A percentile compares a stretch with the other conserved stretches of the same genome.
These are phyloP conservation scores for Aspergillus alliaceus DNA, from an alignment of 2,329 filamentous ascomycete species.

Conservation along the genomic window DNA sequence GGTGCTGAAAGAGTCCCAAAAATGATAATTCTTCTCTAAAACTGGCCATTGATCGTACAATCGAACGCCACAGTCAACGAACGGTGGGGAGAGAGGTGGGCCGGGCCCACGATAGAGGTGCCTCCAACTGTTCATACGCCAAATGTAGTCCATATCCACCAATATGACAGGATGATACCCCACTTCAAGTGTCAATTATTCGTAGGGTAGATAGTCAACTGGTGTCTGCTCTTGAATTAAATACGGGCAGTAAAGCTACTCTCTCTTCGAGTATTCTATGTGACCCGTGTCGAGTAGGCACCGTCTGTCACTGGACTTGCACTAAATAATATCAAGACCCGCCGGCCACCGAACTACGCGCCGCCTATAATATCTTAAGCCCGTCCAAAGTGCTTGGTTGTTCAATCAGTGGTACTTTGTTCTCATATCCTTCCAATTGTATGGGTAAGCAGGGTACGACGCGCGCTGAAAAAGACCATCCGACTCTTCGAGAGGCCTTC, in stretches of 20 bases:
- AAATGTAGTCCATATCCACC: neutral
- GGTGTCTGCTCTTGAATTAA: too few relatives aligned
- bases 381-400: neutral
- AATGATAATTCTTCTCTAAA: neutral
- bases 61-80: neutral
- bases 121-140: neutral
- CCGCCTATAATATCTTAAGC: too few relatives aligned
- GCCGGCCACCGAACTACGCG: too few relatives aligned
- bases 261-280: too few relatives aligned
- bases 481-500: slow-evolving; percentile 18
- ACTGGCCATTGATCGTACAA: neutral
- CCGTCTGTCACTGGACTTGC: too few relatives aligned
- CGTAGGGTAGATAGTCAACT: too few relatives aligned
- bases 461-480: slow-evolving; percentile 20
- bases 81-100: neutral
- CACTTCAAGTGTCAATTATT: too few relatives aligned
- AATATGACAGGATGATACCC: too few relatives aligned
- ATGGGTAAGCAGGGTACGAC: slow-evolving; percentile 17
- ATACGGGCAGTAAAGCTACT: too few relatives aligned
- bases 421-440: neutral
- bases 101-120: neutral
- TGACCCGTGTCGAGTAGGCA: too few relatives aligned
- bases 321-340: too few relatives aligned
- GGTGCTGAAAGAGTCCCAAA: too few relatives aligned
- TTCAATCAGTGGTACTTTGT: neutral